A percentile compares a stretch with the other conserved stretches of the same genome.
These are phyloP conservation scores for Vanderwaltozyma polyspora DNA, from an alignment of 805 yeast genomes.

Conservation along the genomic window DNA sequence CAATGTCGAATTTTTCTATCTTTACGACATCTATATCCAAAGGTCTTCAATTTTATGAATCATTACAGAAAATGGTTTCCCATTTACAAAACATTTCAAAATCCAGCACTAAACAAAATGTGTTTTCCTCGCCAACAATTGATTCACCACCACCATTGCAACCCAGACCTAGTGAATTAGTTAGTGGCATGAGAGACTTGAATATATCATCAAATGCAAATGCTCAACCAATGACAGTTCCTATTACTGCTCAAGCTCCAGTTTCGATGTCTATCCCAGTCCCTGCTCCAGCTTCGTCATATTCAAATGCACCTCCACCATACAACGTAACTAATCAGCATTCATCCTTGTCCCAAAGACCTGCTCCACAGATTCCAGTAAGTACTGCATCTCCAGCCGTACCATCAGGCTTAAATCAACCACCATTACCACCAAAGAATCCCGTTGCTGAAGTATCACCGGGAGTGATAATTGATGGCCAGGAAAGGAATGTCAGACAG, in stretches of 20 bases:
- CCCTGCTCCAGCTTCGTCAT: too few species aligned
- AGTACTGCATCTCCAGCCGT: not conserved
- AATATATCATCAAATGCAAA: constrained; percentile 3
- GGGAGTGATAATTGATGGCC: constrained; percentile 5
- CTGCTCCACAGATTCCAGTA: too few species aligned
- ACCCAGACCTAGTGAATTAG: constrained; percentile 2
- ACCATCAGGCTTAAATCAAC: too few species aligned
- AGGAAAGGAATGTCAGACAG: constrained; percentile 18
- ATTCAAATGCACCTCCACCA: too few species aligned
- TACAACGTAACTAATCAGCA: too few species aligned
- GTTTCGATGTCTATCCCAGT: too few species aligned
- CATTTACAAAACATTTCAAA: constrained; percentile 8
- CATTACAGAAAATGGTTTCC: constrained; percentile 25
- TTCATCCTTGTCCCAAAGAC: too few species aligned
- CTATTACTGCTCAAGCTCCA: too few species aligned
- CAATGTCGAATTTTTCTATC: constrained; percentile 47
- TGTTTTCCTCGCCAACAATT: not conserved
- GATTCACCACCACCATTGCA: constrained; percentile 3
- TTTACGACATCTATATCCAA: constrained; percentile 47
- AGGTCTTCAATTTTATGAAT: constrained; percentile 54
- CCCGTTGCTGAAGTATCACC: not conserved
- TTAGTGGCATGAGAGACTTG: constrained; percentile 2
- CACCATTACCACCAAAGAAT: constrained; percentile 5
- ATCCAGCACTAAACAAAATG: not conserved
- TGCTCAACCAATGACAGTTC: too few species aligned